Percentiles rank a stretch among this genome's conserved stretches.
These are phyloP conservation scores for Speleostelium caveatum DNA, from an alignment of 78 protist species.

Conservation along the genomic window DNA sequence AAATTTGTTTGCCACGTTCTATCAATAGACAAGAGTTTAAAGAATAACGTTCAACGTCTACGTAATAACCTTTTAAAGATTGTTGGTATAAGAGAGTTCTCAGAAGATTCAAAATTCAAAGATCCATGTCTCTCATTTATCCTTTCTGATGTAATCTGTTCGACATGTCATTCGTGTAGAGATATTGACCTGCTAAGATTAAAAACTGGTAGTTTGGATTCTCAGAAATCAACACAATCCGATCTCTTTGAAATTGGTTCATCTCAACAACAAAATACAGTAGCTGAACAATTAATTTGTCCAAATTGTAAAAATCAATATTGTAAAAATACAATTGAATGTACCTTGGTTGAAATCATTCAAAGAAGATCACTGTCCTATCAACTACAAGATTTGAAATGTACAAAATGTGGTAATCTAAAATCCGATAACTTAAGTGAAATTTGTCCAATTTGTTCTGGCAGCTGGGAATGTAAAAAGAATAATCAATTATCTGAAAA, in stretches of 20 bases:
- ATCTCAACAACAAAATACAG: background rate
- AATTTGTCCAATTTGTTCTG: constrained; percentile 75
- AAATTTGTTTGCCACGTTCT: constrained; percentile 80
- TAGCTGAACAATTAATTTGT: constrained; percentile 5
- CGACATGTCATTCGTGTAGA: constrained; percentile 79
- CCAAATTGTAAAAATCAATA: constrained; percentile 34
- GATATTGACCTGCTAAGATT: constrained; percentile 83
- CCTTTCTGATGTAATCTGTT: constrained; percentile 86
- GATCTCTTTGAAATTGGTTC: too few species aligned
- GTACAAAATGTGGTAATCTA: constrained; percentile 71
- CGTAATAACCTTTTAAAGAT: constrained; percentile 69
- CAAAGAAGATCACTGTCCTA: constrained; percentile 59
- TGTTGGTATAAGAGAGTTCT: constrained; percentile 80
- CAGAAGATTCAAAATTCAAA: constrained; percentile 73
- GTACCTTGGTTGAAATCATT: constrained; percentile 68
- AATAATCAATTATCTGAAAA: background rate
- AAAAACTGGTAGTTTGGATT: background rate
- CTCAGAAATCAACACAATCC: background rate
- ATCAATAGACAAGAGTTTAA: constrained; percentile 42
- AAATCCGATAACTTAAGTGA: constrained; percentile 73
- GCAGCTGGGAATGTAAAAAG: constrained; percentile 37
- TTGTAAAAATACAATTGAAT: constrained; percentile 42
- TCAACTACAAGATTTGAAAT: constrained; percentile 80
- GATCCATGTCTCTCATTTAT: constrained; percentile 78
- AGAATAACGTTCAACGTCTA: constrained; percentile 19